Base-by-base conservation (phyloP, 108 stramenopile genomes). In the Epipyxis sp. region DNA sequence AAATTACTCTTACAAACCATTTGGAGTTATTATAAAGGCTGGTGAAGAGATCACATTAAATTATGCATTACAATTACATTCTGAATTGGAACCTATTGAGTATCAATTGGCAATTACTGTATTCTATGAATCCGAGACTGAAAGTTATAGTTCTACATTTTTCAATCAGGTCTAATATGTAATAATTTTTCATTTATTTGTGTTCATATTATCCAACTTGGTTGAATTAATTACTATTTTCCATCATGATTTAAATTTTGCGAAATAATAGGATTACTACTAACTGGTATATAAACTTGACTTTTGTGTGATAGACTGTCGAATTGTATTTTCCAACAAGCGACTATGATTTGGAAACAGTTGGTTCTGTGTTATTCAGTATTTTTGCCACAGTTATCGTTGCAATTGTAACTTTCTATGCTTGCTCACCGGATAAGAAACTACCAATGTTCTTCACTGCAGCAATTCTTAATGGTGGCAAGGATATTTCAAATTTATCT, bases 1-100 rank as follows among this genome's bases (percentile, higher is more conserved):
- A 32, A 74, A 74, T 42, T 74, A 74, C 25, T 74, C 71, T 32
- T 74, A 74, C 71, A 74, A 74, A 42, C 71, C 71, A 32, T 54
- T 74, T 37, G 71, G 71, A 13, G 6, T 74, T 74, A 42, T 74
- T 39, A 42, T 74, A 42, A 74, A 57, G 3, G 10, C 32, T 57
- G 71, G 71, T 32, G 71, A 74, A 54, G 71, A 74, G 34, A 54
- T 74, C 3, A 74, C 32, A 42, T 37, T 74, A 29, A 57, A 74
- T 16, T 74, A 74, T 37, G 27, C 3, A 16, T 74, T 74, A 10
- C 71, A 74, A 57, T 32, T 74, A 10, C 71, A 74, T 57, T 42
- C 71, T 42, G 71, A 74, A 34, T 25, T 74, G 3, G 46, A 74
- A 27, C 71, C 71, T 32, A 42, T 74, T 34, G 71, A 74, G 3